These are phyloP conservation scores for Alloteropsis semialata DNA, from an alignment of 176 grass and related monocot genomes.

Conservation along the genomic window DNA sequence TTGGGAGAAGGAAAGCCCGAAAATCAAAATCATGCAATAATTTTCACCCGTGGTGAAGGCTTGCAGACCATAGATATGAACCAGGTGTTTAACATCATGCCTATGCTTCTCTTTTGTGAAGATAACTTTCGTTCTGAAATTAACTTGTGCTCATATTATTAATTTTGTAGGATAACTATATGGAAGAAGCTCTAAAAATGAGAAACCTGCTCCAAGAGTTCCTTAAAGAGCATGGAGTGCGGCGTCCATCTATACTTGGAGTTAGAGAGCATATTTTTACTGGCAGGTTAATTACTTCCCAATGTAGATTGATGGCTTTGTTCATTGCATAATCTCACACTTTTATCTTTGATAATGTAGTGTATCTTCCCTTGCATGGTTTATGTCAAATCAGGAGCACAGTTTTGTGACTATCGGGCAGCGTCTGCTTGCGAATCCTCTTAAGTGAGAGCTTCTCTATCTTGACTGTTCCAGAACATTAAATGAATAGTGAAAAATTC, in stretches of 20 bases:
- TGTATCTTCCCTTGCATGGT: constrained; percentile 99
- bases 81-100: constrained; percentile 56
- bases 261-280: constrained; percentile 99
- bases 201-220: constrained; percentile 96
- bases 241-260: constrained; percentile 87
- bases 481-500: not conserved
- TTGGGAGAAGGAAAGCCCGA: constrained; percentile 96
- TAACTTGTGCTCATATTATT: constrained; percentile 23
- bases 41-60: constrained; percentile 95
- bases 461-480: not conserved
- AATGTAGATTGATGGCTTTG: constrained; percentile 17
- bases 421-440: constrained; percentile 78
- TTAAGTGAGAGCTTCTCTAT: constrained; percentile 59
- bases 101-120: constrained; percentile 23
- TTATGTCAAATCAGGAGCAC: constrained; percentile 98
- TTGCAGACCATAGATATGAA: constrained; percentile 99
- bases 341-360: constrained; percentile 42
- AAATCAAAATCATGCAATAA: constrained; percentile 98
- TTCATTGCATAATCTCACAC: constrained; percentile 32
- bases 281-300: constrained; percentile 58
- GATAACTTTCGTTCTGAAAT: constrained; percentile 21
- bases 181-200: constrained; percentile 99
- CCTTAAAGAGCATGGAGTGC: constrained; percentile 59
- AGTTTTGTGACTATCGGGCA: constrained; percentile 98
- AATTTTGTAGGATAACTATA: constrained; percentile 83